These are phyloP conservation scores for Gaeumannomyces tritici DNA, from an alignment of 2,329 filamentous ascomycete species.

Conservation along the genomic window DNA sequence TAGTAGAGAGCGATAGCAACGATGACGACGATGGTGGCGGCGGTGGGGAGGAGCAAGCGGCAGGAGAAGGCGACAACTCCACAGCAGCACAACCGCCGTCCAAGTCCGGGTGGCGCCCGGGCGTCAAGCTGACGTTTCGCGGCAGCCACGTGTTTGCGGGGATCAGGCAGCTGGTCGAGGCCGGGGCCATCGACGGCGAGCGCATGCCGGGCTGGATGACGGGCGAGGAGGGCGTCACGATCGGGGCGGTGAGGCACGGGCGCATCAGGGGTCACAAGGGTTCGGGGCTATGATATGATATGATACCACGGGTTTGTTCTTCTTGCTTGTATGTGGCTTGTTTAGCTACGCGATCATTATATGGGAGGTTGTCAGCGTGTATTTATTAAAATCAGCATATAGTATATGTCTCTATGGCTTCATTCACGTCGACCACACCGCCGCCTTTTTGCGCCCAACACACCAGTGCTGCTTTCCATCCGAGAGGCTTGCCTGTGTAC, in stretches of 20 bases:
- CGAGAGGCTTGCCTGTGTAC: too few relatives aligned
- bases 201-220: constrained; percentile 88
- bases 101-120: constrained; percentile 38
- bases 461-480: too few relatives aligned
- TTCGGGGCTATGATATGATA: constrained; percentile 33
- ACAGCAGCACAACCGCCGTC: constrained; percentile 4
- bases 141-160: constrained; percentile 76
- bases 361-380: not conserved
- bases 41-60: constrained; percentile 11
- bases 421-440: not conserved
- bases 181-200: constrained; percentile 64
- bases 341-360: not conserved
- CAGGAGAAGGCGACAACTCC: constrained; percentile 17
- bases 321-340: not conserved
- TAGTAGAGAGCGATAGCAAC: constrained; percentile 12
- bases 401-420: not conserved
- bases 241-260: constrained; percentile 59
- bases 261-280: constrained; percentile 51
- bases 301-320: constrained; percentile 2
- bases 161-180: constrained; percentile 66
- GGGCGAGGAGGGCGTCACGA: constrained; percentile 72
- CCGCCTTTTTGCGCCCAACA: too few relatives aligned
- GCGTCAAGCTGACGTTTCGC: constrained; percentile 58
- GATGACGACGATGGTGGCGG: constrained; percentile 12
- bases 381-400: not conserved